phyloP scores from a whole-genome alignment of 108 stramenopile genomes.

The Heterococcus sp. region DNA sequence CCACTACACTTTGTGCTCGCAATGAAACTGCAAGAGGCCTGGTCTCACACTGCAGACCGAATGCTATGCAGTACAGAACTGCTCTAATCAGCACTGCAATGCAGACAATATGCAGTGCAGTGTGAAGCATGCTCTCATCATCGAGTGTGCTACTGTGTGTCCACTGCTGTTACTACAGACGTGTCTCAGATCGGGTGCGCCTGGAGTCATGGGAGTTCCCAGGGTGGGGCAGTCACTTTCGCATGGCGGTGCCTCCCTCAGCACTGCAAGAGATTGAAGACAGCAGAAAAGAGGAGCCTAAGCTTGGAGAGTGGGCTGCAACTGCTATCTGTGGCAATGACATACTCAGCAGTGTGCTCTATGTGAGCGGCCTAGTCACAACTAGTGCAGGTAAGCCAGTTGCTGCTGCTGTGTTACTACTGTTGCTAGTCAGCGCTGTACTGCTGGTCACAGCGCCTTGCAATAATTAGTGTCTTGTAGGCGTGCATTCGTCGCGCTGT shows the following conservation, averaged over 20 bases:
- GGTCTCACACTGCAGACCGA: background rate
- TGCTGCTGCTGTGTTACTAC: background rate
- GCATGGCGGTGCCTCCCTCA: conserved; percentile 4
- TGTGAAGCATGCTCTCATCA: background rate
- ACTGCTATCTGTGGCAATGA: conserved; percentile 73
- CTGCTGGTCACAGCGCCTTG: too few relatives aligned
- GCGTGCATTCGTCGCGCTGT: too few relatives aligned
- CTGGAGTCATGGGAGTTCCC: conserved; percentile 46
- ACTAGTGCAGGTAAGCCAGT: conserved; percentile 11
- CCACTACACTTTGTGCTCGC: background rate
- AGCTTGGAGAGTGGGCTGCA: conserved; percentile 60
- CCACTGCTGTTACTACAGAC: conserved; percentile 1
- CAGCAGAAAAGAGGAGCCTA: background rate
- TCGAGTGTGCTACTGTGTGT: background rate
- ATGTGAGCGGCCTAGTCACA: conserved; percentile 62
- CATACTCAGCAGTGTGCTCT: conserved; percentile 56
- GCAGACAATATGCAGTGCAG: background rate
- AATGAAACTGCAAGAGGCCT: background rate
- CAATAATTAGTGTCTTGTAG: too few relatives aligned
- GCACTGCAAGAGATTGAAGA: background rate
- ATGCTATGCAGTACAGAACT: background rate
- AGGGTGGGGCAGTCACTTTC: conserved; percentile 36
- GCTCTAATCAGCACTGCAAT: background rate
- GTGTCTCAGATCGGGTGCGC: conserved; percentile 31
- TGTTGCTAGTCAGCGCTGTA: too few relatives aligned